These are phyloP conservation scores for Fusarium sulawesiense DNA, from an alignment of 2,329 filamentous ascomycete species.

Conservation along the genomic window DNA sequence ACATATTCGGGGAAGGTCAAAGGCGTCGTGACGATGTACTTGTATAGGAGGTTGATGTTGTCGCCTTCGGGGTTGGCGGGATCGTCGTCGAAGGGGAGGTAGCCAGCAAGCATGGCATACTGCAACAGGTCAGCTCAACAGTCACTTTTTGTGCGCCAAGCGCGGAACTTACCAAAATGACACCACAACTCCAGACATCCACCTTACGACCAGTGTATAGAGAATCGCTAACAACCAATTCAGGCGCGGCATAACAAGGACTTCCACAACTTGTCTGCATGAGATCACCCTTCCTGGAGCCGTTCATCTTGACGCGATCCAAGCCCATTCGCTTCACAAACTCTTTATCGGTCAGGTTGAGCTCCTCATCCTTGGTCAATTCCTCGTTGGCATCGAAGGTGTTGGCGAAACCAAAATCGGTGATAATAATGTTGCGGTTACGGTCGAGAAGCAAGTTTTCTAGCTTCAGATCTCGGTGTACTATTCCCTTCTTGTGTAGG, in stretches of 20 bases:
- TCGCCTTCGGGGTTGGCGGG: conserved; percentile 98
- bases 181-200: conserved; percentile 99
- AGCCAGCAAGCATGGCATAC: conserved; percentile 99
- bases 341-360: conserved; percentile 86
- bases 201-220: conserved; percentile 98
- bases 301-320: conserved; percentile 80
- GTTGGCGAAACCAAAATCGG: conserved; percentile 98
- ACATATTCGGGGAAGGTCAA: conserved; percentile 99
- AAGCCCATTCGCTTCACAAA: conserved; percentile 88
- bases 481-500: conserved; percentile 97
- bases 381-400: conserved; percentile 93
- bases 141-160: not conserved
- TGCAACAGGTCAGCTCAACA: conserved; percentile 54
- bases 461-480: conserved; percentile 95
- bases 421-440: conserved; percentile 99
- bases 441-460: conserved; percentile 95
- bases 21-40: conserved; percentile 97
- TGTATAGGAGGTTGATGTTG: conserved; percentile 98
- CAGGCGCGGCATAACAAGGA: conserved; percentile 96
- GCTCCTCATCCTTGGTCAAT: conserved; percentile 88
- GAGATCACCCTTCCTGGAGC: conserved; percentile 86
- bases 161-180: conserved; percentile 82
- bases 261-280: conserved; percentile 99
- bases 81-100: conserved; percentile 97
- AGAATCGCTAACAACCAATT: conserved; percentile 96